These are phyloP conservation scores for Moricandia moricandioides DNA, from an alignment of 345 rosid species.

Conservation along the genomic window DNA sequence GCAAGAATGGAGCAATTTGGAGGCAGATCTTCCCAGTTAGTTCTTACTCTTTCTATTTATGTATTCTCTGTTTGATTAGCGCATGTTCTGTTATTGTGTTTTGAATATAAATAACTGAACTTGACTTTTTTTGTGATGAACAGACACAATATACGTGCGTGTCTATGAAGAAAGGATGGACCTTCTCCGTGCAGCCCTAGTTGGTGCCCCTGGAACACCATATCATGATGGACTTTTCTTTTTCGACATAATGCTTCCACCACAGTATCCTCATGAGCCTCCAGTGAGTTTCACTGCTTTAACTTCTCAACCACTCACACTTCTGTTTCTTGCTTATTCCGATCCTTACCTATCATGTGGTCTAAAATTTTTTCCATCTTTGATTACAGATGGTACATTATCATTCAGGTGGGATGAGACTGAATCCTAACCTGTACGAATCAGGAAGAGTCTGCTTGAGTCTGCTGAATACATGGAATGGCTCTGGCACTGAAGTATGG, in stretches of 20 bases:
- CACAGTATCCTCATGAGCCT: conserved; percentile 82
- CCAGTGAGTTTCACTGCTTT: conserved; percentile 58
- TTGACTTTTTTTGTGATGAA: conserved; percentile 8
- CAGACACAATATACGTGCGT: conserved; percentile 84
- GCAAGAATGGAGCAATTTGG: conserved; percentile 83
- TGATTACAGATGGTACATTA: conserved; percentile 72
- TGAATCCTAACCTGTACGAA: conserved; percentile 90
- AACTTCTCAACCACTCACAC: conserved; percentile 2
- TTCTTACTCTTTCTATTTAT: conserved; percentile 13
- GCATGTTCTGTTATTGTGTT: not conserved
- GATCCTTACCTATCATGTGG: not conserved
- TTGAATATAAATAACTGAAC: not conserved
- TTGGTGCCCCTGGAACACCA: conserved; percentile 88
- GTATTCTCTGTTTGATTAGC: not conserved
- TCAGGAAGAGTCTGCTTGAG: conserved; percentile 91
- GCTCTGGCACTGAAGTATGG: conserved; percentile 91
- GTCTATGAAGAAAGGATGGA: conserved; percentile 82
- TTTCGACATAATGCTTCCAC: conserved; percentile 81
- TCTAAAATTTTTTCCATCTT: not conserved
- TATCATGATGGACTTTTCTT: conserved; percentile 93
- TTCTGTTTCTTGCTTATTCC: not conserved
- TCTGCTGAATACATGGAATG: conserved; percentile 89
- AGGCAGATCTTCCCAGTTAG: conserved; percentile 78
- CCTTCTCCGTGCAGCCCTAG: conserved; percentile 75
- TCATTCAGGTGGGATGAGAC: conserved; percentile 80